Conservation (phyloP, 179 eudicot genomes). For the Silene coronaria region DNA sequence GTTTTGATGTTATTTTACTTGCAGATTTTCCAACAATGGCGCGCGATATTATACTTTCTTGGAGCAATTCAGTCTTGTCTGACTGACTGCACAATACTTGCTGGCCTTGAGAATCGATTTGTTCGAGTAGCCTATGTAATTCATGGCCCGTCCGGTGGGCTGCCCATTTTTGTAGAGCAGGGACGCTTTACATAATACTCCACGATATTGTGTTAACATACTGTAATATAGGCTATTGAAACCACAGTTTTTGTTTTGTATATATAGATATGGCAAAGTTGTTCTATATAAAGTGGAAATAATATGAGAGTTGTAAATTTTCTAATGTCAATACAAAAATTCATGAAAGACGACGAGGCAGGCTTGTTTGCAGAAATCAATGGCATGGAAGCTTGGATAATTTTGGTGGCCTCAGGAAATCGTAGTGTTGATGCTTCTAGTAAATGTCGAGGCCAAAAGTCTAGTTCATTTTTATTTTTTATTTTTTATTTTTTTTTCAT, state of each 20-base stretch:
- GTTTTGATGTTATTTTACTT: neutral
- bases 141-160: neutral
- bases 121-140: slow-evolving; percentile 5
- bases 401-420: no score
- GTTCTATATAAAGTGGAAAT: neutral
- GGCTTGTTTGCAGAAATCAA: no score
- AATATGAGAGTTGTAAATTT: no score
- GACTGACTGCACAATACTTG: slow-evolving; percentile 25
- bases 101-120: neutral
- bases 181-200: slow-evolving; percentile 13
- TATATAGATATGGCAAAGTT: slow-evolving; percentile 11
- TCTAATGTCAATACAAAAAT: no score
- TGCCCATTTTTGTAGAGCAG: slow-evolving; percentile 26
- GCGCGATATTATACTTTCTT: slow-evolving; percentile 76
- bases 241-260: slow-evolving; percentile 28
- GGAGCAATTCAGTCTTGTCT: slow-evolving; percentile 65
- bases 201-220: slow-evolving; percentile 6
- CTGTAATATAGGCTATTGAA: slow-evolving; percentile 17
- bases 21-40: slow-evolving; percentile 82
- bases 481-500: no score
- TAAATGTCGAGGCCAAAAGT: no score
- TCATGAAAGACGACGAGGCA: no score
- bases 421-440: no score
- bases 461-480: no score
- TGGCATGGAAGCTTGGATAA: no score